Base-by-base conservation (phyloP, 208 protist species). In the Phytomonas francai region DNA sequence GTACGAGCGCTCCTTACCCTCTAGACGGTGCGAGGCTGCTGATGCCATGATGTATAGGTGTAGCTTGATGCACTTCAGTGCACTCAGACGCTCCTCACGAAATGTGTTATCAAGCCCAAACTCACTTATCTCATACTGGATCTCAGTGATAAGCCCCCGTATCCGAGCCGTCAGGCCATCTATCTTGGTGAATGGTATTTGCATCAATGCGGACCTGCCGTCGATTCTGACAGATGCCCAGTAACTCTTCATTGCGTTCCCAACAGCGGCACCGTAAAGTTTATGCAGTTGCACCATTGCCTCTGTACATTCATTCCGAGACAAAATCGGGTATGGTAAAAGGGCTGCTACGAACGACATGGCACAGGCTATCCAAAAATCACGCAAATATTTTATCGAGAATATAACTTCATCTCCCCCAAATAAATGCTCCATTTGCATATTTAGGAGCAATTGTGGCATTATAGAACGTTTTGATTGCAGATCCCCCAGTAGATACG, bases 201-300 rank as follows among this genome's bases (percentile, higher is more conserved):
- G 77, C 33, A 68, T 64, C 6, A 80, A 65, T 19, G 81, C 81
- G 42, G 78, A 79, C 34, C 70, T 73, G 2, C 72, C 77, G 34
- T 87, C 81, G 56, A 87, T 76, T 16, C n/a, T 34, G 29, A 87
- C 81, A 0, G 81, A 78, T 0, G 81, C 81, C 71, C 71, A 87
- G 73, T 76, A 87, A 3, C 70, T 73, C 71, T 87, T 87, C 73
- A 87, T 77, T 2, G 73, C 77, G 60, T 87, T 87, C 28, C 77
- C 81, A 22, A 87, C 31, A 1, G 68, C 81, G 0, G 77, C 77
- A 36, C 73, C 75, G 62, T 83, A 74, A 16, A 87, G 69, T 66
- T 83, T 83, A 73, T 87, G 81, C 39, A 87, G 61, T 0, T 62
- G 49, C 0, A 68, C 31, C 27, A 89, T 58, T 2, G 65, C 71